phyloP scores from a whole-genome alignment of 345 rosid genomes.

The Garcia nutans region DNA sequence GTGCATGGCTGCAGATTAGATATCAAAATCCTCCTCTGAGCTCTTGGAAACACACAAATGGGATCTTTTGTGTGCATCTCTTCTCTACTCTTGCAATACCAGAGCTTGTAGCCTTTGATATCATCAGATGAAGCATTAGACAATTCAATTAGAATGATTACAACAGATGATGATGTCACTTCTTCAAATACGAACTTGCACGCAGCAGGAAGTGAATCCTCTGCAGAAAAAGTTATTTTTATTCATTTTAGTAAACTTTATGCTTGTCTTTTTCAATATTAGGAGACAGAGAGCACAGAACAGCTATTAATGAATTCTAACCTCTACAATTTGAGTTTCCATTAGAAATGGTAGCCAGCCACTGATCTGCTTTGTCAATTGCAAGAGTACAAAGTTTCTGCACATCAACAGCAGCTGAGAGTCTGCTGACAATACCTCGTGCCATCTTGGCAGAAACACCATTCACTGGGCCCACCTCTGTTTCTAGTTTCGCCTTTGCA shows the following conservation, averaged over 20 bases:
- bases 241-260: constrained; percentile 14
- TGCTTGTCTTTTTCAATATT: neutral
- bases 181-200: constrained; percentile 88
- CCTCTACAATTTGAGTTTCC: constrained; percentile 51
- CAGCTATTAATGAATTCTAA: constrained; percentile 26
- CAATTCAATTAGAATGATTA: constrained; percentile 62
- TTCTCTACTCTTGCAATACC: constrained; percentile 77
- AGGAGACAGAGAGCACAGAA: neutral
- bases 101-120: constrained; percentile 85
- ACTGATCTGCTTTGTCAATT: constrained; percentile 62
- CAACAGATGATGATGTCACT: constrained; percentile 56
- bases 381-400: constrained; percentile 77
- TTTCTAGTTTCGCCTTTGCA: constrained; percentile 75
- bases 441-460: constrained; percentile 71
- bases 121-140: constrained; percentile 41
- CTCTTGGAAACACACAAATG: constrained; percentile 52
- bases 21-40: constrained; percentile 69
- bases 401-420: constrained; percentile 67
- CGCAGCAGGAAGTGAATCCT: constrained; percentile 67
- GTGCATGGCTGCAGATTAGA: constrained; percentile 87
- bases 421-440: constrained; percentile 88
- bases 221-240: constrained; percentile 30
- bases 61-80: constrained; percentile 58
- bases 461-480: constrained; percentile 76
- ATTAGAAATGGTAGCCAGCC: constrained; percentile 42